Percentiles rank a stretch among this genome's conserved stretches.
These are phyloP conservation scores for Zychaea mexicana DNA, from an alignment of 371 early-diverging fungal genomes.

Conservation along the genomic window DNA sequence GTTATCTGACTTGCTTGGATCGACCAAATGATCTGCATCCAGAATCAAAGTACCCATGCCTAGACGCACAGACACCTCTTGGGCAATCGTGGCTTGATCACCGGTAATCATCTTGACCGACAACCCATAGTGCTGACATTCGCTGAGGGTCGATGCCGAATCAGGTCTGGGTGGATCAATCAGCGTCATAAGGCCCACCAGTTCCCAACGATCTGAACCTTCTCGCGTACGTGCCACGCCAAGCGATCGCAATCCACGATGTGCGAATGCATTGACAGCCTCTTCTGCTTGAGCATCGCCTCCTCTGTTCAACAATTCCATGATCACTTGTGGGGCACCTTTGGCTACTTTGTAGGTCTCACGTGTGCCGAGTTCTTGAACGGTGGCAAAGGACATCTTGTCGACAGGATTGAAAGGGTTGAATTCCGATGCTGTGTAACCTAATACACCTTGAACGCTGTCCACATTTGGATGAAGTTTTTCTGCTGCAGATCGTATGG, in stretches of 20 bases:
- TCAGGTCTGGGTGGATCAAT: constrained; percentile 89
- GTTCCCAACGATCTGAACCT: constrained; percentile 60
- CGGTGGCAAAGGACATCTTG: constrained; percentile 90
- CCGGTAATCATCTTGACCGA: constrained; percentile 86
- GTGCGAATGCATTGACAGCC: constrained; percentile 82
- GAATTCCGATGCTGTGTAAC: constrained; percentile 85
- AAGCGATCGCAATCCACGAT: constrained; percentile 79
- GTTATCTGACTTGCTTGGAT: constrained; percentile 58
- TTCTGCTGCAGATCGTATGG: constrained; percentile 83
- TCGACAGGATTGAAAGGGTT: constrained; percentile 91
- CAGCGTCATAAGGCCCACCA: constrained; percentile 78
- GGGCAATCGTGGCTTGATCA: constrained; percentile 79
- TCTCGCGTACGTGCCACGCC: constrained; percentile 86
- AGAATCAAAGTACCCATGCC: constrained; percentile 71
- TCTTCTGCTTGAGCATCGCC: constrained; percentile 76
- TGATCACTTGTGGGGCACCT: constrained; percentile 94
- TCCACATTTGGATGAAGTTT: constrained; percentile 72
- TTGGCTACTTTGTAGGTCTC: constrained; percentile 82
- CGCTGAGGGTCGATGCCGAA: constrained; percentile 66
- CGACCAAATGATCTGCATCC: constrained; percentile 69
- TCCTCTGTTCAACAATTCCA: constrained; percentile 71
- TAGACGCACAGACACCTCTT: constrained; percentile 76
- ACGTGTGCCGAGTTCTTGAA: constrained; percentile 66
- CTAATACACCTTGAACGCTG: constrained; percentile 71
- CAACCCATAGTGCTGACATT: constrained; percentile 67